These are phyloP conservation scores for Craterostigma plantagineum DNA, from an alignment of 257 asterid genomes.

Conservation along the genomic window DNA sequence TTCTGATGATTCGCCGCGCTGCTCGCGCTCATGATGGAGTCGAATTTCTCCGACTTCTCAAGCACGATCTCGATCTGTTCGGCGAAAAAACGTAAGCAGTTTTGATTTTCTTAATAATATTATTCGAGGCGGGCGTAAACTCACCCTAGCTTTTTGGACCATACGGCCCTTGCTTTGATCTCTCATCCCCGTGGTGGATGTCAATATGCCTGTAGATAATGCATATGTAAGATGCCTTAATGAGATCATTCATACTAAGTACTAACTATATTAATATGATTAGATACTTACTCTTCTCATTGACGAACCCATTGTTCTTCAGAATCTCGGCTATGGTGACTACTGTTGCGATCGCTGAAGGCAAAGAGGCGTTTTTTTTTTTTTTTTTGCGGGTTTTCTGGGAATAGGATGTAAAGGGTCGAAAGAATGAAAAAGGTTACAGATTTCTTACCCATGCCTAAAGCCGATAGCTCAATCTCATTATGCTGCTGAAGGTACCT, in stretches of 20 bases:
- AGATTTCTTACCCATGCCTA: slow-evolving; percentile 75
- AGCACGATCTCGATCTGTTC: slow-evolving; percentile 58
- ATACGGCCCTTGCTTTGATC: slow-evolving; percentile 63
- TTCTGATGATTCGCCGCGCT: slow-evolving; percentile 5
- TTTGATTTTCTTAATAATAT: not conserved
- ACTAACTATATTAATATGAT: too few relatives aligned
- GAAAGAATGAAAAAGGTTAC: not conserved
- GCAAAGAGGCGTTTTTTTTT: not conserved
- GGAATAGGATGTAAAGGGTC: not conserved
- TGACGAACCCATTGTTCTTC: slow-evolving; percentile 76
- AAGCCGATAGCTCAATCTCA: slow-evolving; percentile 93
- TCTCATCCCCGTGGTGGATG: slow-evolving; percentile 77
- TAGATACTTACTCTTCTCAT: slow-evolving; percentile 58
- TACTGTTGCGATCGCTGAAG: slow-evolving; percentile 76
- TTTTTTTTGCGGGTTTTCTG: too few relatives aligned
- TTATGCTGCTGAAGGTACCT: slow-evolving; percentile 82
- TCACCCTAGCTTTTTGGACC: slow-evolving; percentile 81
- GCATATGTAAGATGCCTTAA: too few relatives aligned
- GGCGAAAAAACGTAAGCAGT: not conserved
- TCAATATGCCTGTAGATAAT: slow-evolving; percentile 58
- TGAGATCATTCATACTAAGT: too few relatives aligned
- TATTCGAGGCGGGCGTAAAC: not conserved
- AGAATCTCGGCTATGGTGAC: slow-evolving; percentile 82
- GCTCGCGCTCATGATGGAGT: slow-evolving; percentile 31
- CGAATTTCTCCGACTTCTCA: slow-evolving; percentile 72